Base-by-base conservation (phyloP, 768 basidiomycete genomes). In the Tubosaeta sp. region DNA sequence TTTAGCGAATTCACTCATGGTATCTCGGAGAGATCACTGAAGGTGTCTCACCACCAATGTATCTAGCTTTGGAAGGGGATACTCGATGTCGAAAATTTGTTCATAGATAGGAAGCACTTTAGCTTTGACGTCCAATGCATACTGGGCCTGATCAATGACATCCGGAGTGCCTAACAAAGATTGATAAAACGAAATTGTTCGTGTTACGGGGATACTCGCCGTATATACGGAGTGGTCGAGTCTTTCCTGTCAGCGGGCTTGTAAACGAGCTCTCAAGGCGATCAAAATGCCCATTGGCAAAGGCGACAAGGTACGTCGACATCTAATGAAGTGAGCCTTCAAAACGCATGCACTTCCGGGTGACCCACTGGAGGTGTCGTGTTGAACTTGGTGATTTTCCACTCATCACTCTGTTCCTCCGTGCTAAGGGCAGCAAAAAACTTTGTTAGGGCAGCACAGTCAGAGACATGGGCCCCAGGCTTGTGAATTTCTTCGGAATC, bases 31-130 rank as follows among this genome's bases (percentile, higher is more conserved):
- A 36, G 24, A 30, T 27, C 48, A 34, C 7, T 16, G 22, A 14
- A 12, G 27, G 19, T 18, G 19, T 69, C 82, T 51, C 65, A 83
- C 86, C 50, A 92, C 90, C 13, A 98, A 76, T 2, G 94, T 94
- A 63, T 97, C 95, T 39, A 98, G 78, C 73, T 98, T 97, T 6
- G 93, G 91, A 24, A 98, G 78, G 21, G 94, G 92, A 67, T 86
- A 98, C 51, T 87, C 87, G 56, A 97, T 84, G 57, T 94, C 85
- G 64, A 97, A 97, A 49, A 95, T 79, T 64, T 86, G 76, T 70
- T 98, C 94, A 67, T 94, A 97, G n/a, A 93, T 65, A 14, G 94
- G 93, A 13, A 96, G 71, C 10, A 90, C 87, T 27, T 75, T 76
- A 6, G 78, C 80, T 69, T 89, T 95, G 58, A 95, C 84, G 58